Evolutionary conservation across 495 filamentous ascomycete genomes (phyloP), one percentile per base, ranked within the genome.

Genomic region (Coniosporium apollinis): DNA sequence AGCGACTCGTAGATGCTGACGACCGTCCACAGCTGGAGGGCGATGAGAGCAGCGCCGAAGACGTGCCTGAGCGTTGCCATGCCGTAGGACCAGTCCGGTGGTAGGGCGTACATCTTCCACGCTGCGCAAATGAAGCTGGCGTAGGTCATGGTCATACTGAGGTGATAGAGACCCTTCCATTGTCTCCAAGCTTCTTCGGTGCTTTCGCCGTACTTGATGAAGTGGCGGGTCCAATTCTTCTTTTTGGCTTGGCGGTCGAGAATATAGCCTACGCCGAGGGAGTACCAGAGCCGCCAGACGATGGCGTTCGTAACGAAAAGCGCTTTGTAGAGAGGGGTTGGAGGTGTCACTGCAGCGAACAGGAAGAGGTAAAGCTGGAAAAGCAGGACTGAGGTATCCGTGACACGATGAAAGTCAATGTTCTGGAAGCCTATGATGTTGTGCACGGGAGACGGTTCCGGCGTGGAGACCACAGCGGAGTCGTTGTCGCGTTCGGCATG

Each of bases 161-260:
- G 59, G 49, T 96, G 85, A 44, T 96, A 94, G 38, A 87, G 74
- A 28, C 84, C 81, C 58, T 94, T 96, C 89, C 89, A 97, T 53
- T 97, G 85, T 35, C 76, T 76, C 91, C 91, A 97, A 2, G 87
- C 87, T 58, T 94, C 89, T 31, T 79, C 75, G 0, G 72, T 71
- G 19, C 69, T 83, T 47, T 94, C 87, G 39, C 89, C 89, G 49
- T 78, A 94, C 52, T 97, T 97, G 53, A 97, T 67, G 49, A 94
- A 97, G 58, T 97, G 89, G 17, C 89, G 73, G 11, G 87, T 94
- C 82, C 87, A 96, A 49, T 72, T 67, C 58, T 94, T 93, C 59
- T 76, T 69, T 38, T 77, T 76, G 5, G 89, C 94, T 55, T 97
- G 89, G 25, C 68, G 68, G 38, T 78, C 71, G 30, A 97, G 70